Evolutionary conservation across 345 rosid genomes (phyloP), one percentile per base, ranked within the genome.

Genomic region (Noccaea bulbosa): DNA sequence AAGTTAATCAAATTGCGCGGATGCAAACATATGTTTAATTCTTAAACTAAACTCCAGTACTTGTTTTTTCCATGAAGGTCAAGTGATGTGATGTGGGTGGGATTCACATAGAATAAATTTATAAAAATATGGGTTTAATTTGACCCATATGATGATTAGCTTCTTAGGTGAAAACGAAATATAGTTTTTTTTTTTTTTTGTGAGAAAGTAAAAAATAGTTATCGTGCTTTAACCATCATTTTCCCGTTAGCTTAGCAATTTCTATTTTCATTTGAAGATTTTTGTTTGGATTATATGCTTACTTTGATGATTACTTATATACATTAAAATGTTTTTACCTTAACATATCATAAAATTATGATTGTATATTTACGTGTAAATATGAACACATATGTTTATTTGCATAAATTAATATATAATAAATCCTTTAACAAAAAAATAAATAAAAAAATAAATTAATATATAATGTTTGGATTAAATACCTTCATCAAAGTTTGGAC

Each of bases 61-160:
- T 16, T 58, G 57, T 47, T 40, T 60, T 27, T 48, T 50, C 44
- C 60, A 12, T 50, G 45, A 50, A 48, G 37, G 6, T 60, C 3
- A 4, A 61, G 53, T 71, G 75, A 55, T 62, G 53, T 71, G 75
- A 62, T 71, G 68, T 61, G 62, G 74, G 68, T 61, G 62, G 74
- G 41, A 27, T 30, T 60, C 20, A 63, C 47, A 63, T 43, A 39
- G 33, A 35, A 40, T 50, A 43, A 37, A 11, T n/a, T 17, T 51
- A 51, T n/a, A n/a, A 38, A 22, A 65, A 22, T 51, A 8, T 39
- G 52, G 63, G 20, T 55, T 44, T 54, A 39, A 51, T 16, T 52
- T 43, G 27, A 17, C 62, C 46, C 52, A 62, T 71, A 71, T 62
- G 37, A 41, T 51, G 37, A 51, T 51, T 62, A 3, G 46, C 37